These are phyloP conservation scores for Argentina anserina DNA, from an alignment of 306 rosid species.

Conservation along the genomic window DNA sequence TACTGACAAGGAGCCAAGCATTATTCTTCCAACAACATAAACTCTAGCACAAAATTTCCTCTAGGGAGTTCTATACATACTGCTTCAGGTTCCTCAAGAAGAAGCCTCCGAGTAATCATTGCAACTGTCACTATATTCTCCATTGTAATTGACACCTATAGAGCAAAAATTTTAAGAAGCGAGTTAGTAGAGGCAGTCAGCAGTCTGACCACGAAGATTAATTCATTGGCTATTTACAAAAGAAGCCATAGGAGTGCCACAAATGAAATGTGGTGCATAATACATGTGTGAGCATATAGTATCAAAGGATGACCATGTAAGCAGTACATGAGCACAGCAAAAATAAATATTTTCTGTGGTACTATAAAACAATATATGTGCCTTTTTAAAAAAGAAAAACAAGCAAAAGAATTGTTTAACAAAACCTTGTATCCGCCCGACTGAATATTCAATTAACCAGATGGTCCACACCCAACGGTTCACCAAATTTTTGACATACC, in stretches of 20 bases:
- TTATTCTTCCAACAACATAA: slow-evolving; percentile 12
- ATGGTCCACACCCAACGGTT: slow-evolving; percentile 10
- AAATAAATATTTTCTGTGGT: neutral
- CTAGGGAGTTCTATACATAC: slow-evolving; percentile 42
- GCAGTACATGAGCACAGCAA: neutral
- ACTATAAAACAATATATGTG: neutral
- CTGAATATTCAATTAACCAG: neutral
- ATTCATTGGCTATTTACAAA: neutral
- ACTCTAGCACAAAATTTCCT: slow-evolving; percentile 25
- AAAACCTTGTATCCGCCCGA: neutral
- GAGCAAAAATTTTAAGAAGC: slow-evolving; percentile 22
- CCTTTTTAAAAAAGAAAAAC: too few relatives aligned
- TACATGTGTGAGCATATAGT: neutral
- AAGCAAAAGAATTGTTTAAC: neutral
- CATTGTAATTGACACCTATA: slow-evolving; percentile 68
- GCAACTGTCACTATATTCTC: slow-evolving; percentile 83
- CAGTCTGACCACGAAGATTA: neutral
- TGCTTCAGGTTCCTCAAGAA: slow-evolving; percentile 80
- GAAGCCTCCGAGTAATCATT: slow-evolving; percentile 91
- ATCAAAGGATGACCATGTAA: neutral
- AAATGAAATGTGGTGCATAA: neutral
- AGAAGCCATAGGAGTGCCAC: neutral
- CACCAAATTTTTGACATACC: slow-evolving; percentile 49
- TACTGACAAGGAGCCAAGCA: neutral
- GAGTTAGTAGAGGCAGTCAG: slow-evolving; percentile 17